Evolutionary conservation across 441 rosid genomes (phyloP).

Genomic region (Erysimum pusillum): DNA sequence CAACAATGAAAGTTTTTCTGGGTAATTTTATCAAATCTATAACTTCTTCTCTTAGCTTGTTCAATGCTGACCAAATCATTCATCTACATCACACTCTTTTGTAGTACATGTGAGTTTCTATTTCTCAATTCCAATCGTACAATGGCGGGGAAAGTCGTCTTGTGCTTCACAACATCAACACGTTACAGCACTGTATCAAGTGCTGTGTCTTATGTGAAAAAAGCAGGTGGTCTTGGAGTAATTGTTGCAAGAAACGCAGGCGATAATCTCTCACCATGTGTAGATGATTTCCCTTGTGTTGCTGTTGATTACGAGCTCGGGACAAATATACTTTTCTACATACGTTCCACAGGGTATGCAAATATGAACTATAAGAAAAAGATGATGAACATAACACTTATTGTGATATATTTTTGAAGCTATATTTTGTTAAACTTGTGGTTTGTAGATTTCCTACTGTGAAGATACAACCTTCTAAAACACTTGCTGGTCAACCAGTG

Average conservation of each 20-base stretch:
- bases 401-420: neutral
- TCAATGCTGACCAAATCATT: neutral
- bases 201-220: slow-evolving; percentile 53
- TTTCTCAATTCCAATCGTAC: slow-evolving; percentile 32
- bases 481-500: slow-evolving; percentile 45
- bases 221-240: slow-evolving; percentile 50
- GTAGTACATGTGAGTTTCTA: slow-evolving; percentile 52
- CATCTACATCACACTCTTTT: slow-evolving; percentile 23
- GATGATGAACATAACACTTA: neutral
- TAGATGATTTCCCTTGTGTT: slow-evolving; percentile 54
- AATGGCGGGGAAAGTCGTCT: slow-evolving; percentile 55
- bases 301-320: slow-evolving; percentile 54
- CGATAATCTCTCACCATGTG: slow-evolving; percentile 49
- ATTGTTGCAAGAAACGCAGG: slow-evolving; percentile 55
- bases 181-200: slow-evolving; percentile 40
- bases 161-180: slow-evolving; percentile 49
- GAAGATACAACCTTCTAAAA: slow-evolving; percentile 47
- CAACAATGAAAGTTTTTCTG: slow-evolving; percentile 21
- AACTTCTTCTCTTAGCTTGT: neutral
- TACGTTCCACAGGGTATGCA: slow-evolving; percentile 53
- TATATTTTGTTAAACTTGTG: neutral
- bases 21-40: slow-evolving; percentile 34
- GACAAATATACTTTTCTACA: slow-evolving; percentile 50
- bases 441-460: slow-evolving; percentile 48
- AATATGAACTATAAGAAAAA: neutral